phyloP scores from a whole-genome alignment of 805 yeast genomes.

The Kazachstania martiniae region DNA sequence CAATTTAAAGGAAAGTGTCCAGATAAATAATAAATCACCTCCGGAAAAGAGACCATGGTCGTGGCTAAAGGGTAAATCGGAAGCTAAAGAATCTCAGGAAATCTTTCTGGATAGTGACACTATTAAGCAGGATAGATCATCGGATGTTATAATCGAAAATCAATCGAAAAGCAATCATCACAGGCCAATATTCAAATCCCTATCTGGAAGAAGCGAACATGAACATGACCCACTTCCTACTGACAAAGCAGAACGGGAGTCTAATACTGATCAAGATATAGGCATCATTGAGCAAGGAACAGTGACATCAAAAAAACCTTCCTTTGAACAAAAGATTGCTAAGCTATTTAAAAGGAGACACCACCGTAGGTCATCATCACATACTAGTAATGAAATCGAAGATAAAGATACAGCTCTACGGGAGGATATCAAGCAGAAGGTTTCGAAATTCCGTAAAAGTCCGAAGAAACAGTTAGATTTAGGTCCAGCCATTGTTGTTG shows the following conservation, averaged over 20 bases:
- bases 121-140: neutral
- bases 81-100: neutral
- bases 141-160: constrained; percentile 14
- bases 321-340: constrained; percentile 19
- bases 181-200: constrained; percentile 10
- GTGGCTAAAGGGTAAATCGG: constrained; percentile 4
- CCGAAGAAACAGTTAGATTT: constrained; percentile 2
- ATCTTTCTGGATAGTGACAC: neutral
- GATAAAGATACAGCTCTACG: constrained; percentile 3
- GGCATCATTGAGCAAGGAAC: neutral
- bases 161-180: constrained; percentile 32
- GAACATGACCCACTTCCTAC: no score
- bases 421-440: constrained; percentile 7
- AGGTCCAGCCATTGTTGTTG: neutral
- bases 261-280: neutral
- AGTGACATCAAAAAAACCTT: constrained; percentile 1
- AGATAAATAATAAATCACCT: neutral
- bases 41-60: constrained; percentile 3
- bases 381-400: constrained; percentile 1
- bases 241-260: neutral
- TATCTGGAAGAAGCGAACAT: no score
- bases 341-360: constrained; percentile 14
- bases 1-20: neutral
- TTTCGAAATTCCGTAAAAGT: constrained; percentile 4
- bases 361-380: constrained; percentile 6